Evolutionary conservation across 2,329 filamentous ascomycete species (phyloP), one percentile per base, ranked within the genome.

Genomic region (Chaetomiaceae sp.): DNA sequence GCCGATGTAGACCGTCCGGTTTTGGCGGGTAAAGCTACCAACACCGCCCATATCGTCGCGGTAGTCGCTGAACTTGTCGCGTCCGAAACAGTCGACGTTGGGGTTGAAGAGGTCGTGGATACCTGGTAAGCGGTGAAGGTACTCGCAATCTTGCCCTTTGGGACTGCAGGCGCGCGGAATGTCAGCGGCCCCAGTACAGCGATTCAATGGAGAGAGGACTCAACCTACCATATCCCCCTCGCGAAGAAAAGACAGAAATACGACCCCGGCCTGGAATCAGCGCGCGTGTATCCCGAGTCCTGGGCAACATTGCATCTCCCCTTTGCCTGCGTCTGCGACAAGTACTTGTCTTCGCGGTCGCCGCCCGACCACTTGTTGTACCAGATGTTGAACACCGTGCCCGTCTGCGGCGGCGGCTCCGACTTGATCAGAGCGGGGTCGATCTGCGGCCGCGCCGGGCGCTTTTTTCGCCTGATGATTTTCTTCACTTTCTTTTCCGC

Each of bases 311-410:
- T 93, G 73, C 93, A 97, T 45, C 94, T 86, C 2, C 84, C 85
- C 54, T 85, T 83, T 3, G 93, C 91, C 12, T 83, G 79, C 18
- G 83, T 86, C 62, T 96, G 84, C 29, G 85, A 88, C 4, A 89
- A 77, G 61, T 91, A 89, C 58, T 90, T 88, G 71, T 94, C 89
- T 62, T 97, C 91, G 50, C 89, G 81, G 67, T 98, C 93, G 60
- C 93, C 93, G 56, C 93, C 93, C 1, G 84, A 86, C 90, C 91
- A 97, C 68, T 96, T 97, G 72, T 95, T 96, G 70, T 96, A 95
- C 91, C 90, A 96, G 61, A 95, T 94, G 68, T 98, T 98, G 76
- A 93, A 98, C 48, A 90, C 88, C 0, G 88, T 95, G 43, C 93
- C 93, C 0, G 91, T 97, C 60, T 97, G 90, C 1, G 88, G 86